Evolutionary conservation across 768 basidiomycete genomes (phyloP), one percentile per base, ranked within the genome.

Genomic region (Jaapia argillacea): DNA sequence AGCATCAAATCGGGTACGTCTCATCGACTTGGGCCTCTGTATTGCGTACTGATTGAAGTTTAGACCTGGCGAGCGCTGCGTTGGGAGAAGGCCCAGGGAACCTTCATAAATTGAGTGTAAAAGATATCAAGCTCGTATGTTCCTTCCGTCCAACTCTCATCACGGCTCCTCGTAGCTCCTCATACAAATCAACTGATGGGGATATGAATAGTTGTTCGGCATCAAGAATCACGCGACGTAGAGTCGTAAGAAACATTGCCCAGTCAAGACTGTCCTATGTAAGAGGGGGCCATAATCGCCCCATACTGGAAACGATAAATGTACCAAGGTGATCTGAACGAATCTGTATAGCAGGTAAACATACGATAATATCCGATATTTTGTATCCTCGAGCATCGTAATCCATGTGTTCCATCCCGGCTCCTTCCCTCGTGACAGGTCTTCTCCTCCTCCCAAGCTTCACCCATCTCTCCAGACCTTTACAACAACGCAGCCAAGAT

Each of bases 51-150:
- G 28, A 28, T n/a, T 4, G 4, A 7, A 16, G 21, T 12, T 24
- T 40, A 68, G 75, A 74, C 43, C 69, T 83, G 22, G 72, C 81
- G 1, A 79, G 81, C 43, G 80, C 80, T 3, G 80, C 80, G 1
- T 68, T 85, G 4, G 82, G 82, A 10, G 82, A 85, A 61, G 81
- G 82, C 0, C 61, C 63, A 1, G 79, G 77, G 6, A 80, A 77
- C 52, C 62, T 81, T 10, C 71, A 79, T 46, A 80, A 77, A 52
- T 60, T 84, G 41, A 80, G 78, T 48, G 77, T 82, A n/a, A 75
- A 70, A 52, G 78, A 84, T 56, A 74, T 84, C 46, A 77, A 74
- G 64, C 69, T 69, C 42, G 80, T 81, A 47, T 36, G 75, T 63
- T 2, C 16, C 22, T 10, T 31, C 5, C 13, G 20, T 41, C n/a